Conservation (phyloP, 2,329 filamentous ascomycete genomes). For the Myriosclerotinia curreyana region DNA sequence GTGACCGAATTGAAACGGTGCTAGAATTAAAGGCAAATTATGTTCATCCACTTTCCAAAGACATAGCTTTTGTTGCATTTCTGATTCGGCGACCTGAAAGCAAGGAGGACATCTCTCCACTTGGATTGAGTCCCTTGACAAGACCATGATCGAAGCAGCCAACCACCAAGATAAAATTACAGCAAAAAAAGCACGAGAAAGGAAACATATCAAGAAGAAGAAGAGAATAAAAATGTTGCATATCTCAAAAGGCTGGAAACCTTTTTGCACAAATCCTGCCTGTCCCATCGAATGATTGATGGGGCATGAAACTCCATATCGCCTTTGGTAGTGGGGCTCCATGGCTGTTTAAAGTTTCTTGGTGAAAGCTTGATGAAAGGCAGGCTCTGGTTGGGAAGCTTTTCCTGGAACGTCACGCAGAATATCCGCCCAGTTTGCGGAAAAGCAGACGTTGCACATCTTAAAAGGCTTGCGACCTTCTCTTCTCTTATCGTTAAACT, state of each 20-base stretch:
- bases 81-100: conserved; percentile 14
- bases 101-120: neutral
- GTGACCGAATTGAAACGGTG: neutral
- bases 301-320: neutral
- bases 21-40: neutral
- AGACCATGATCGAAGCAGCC: neutral
- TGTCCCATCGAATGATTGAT: neutral
- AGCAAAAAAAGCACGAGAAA: no score
- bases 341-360: neutral
- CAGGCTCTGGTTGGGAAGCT: no score
- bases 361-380: neutral
- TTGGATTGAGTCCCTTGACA: neutral
- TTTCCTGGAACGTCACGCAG: no score
- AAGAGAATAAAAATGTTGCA: neutral
- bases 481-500: neutral
- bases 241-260: neutral
- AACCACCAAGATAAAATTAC: neutral
- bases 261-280: neutral
- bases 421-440: neutral
- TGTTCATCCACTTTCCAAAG: neutral
- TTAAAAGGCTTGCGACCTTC: neutral
- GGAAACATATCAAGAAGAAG: neutral
- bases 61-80: neutral
- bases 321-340: neutral
- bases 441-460: neutral